Evolutionary conservation across 2,329 filamentous ascomycete species (phyloP), one percentile per base, ranked within the genome.

Genomic region (Pseudogymnoascus destructans): DNA sequence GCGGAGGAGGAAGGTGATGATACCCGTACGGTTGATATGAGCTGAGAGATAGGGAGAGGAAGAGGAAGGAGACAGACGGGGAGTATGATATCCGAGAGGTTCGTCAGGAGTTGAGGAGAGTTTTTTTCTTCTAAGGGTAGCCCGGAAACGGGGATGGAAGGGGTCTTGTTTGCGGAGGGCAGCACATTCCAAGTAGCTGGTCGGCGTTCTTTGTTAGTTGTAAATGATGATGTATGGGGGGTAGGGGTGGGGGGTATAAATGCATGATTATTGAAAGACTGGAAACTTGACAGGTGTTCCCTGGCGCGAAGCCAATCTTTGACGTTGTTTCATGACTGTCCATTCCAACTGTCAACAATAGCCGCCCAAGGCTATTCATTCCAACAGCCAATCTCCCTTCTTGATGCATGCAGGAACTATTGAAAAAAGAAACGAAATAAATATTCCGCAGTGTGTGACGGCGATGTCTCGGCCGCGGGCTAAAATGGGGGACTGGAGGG

Each of bases 1-100:
- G 81, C 78, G 38, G 84, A 86, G 35, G 80, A 82, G 63, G 67
- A 67, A 66, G 69, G 68, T 58, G 77, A 81, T 62, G 78, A 82
- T 72, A 80, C 77, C 69, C 75, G 73, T 30, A 70, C 70, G 55
- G 66, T 80, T 55, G 77, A 79, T 59, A 66, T 75, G 68, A 75
- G 65, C 69, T 62, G 59, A 63, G 23, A 11, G 49, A 32, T 30
- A 32, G 49, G 3, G 2, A 27, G 25, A 9, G 25, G 15, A 11
- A 23, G 11, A 42, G 36, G n/a, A 25, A 21, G 19, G 17, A 13
- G 5, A 6, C 0, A 46, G 21, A 46, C 19, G 40, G 19, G 40
- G 40, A 46, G 40, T 46, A 46, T 46, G 40, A 46, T 46, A 46
- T 46, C 40, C 40, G 19, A 21, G 19, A 17, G 38, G 40, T 46